Percentiles rank a stretch among this genome's conserved stretches.
Conservation (phyloP, 345 rosid genomes). For the Geranium rotundifolium region DNA sequence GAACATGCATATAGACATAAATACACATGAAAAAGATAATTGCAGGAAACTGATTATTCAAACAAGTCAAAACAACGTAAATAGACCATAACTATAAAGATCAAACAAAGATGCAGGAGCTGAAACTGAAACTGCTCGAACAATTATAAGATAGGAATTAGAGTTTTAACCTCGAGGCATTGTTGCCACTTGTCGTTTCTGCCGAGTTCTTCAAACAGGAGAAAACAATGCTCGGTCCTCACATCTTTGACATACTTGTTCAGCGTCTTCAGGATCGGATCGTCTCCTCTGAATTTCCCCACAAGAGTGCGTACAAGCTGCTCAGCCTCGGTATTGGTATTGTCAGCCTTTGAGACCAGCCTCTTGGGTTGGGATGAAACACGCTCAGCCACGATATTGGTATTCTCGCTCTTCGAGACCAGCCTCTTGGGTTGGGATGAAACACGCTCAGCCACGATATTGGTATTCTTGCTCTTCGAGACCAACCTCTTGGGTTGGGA, state of each 20-base stretch:
- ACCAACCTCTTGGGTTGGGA: constrained; percentile 40
- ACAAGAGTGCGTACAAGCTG: constrained; percentile 51
- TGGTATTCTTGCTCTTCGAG: constrained; percentile 21
- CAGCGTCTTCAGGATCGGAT: constrained; percentile 58
- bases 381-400: constrained; percentile 33
- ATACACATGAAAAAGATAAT: not conserved
- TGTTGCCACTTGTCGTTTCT: constrained; percentile 73
- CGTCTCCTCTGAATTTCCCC: constrained; percentile 44
- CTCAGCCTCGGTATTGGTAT: constrained; percentile 35
- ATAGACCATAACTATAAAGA: not conserved
- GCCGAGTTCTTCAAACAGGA: constrained; percentile 90
- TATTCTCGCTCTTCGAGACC: constrained; percentile 22
- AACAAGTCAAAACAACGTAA: not conserved
- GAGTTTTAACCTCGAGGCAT: constrained; percentile 62
- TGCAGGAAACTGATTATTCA: not conserved
- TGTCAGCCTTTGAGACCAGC: constrained; percentile 21
- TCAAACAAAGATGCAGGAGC: not conserved
- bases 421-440: constrained; percentile 41
- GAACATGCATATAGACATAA: not conserved
- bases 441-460: constrained; percentile 33
- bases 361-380: constrained; percentile 42
- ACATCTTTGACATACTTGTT: constrained; percentile 55
- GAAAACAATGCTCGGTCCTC: constrained; percentile 70
- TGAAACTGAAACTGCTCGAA: constrained; percentile 1
- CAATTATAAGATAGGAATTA: constrained; percentile 1